Percentiles rank a stretch among this genome's conserved stretches.
These are phyloP conservation scores for Kwoniella dendrophila DNA, from an alignment of 768 basidiomycete genomes.

Conservation along the genomic window DNA sequence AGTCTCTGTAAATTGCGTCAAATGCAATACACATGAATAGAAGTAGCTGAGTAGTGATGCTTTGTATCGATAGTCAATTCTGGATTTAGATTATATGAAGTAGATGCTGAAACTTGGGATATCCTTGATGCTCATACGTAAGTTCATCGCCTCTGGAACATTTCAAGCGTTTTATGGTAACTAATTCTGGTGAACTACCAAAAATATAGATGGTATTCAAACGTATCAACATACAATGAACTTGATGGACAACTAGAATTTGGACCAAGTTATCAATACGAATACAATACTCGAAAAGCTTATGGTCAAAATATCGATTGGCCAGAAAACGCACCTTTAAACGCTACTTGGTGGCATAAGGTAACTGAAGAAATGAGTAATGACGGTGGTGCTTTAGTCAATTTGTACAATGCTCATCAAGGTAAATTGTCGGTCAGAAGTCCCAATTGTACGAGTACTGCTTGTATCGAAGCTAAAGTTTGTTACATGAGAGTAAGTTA, in stretches of 20 bases:
- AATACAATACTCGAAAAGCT: conserved; percentile 71
- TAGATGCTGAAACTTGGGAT: conserved; percentile 78
- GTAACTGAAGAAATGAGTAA: conserved; percentile 62
- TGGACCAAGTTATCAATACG: conserved; percentile 68
- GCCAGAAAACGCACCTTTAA: conserved; percentile 67
- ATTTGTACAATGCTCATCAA: conserved; percentile 72
- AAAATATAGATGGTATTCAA: conserved; percentile 64
- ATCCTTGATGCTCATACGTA: conserved; percentile 77
- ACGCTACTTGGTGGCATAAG: conserved; percentile 80
- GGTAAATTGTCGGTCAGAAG: conserved; percentile 68
- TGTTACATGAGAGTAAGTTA: conserved; percentile 56
- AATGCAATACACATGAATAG: not conserved
- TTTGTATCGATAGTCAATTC: conserved; percentile 66
- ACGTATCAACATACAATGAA: conserved; percentile 65
- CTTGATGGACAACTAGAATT: conserved; percentile 64
- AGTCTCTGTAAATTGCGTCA: too few relatives aligned
- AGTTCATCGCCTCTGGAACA: conserved; percentile 52
- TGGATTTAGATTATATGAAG: conserved; percentile 73
- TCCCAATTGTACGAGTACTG: conserved; percentile 62
- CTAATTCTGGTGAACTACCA: not conserved
- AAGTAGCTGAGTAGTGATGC: not conserved
- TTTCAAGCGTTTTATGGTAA: not conserved
- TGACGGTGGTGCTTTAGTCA: conserved; percentile 52
- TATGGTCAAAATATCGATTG: conserved; percentile 68
- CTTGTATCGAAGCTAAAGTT: conserved; percentile 69